Conservation (phyloP, 352 stramenopile genomes). For the Phytophthora tubulina region DNA sequence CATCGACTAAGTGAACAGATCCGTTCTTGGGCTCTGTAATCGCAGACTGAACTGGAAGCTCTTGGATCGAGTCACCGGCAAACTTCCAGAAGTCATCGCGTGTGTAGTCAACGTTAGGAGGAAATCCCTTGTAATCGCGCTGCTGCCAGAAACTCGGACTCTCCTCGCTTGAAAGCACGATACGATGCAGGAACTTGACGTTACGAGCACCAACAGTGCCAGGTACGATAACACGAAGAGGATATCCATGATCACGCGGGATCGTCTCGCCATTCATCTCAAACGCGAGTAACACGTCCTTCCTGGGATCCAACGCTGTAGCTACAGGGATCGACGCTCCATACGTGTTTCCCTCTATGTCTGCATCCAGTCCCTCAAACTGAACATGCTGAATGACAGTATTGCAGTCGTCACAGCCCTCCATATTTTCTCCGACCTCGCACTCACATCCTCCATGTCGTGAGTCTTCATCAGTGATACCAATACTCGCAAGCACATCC, state of each 20-base stretch:
- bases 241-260: constrained; percentile 96
- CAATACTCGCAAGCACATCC: constrained; percentile 92
- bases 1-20: constrained; percentile 53
- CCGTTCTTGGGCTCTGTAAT: constrained; percentile 89
- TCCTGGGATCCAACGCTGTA: constrained; percentile 94
- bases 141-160: constrained; percentile 93
- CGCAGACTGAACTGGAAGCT: constrained; percentile 91
- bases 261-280: constrained; percentile 98
- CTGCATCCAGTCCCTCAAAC: constrained; percentile 79
- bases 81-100: constrained; percentile 88
- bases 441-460: constrained; percentile 61
- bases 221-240: constrained; percentile 96
- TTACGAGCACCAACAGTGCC: constrained; percentile 95
- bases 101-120: constrained; percentile 88
- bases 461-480: constrained; percentile 83
- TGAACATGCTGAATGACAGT: constrained; percentile 88
- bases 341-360: constrained; percentile 89
- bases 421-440: constrained; percentile 62
- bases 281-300: constrained; percentile 98
- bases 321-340: constrained; percentile 93
- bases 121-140: constrained; percentile 93
- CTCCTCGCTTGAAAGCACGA: constrained; percentile 86
- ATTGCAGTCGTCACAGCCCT: constrained; percentile 65
- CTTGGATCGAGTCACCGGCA: constrained; percentile 90
- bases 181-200: constrained; percentile 97